A percentile compares a stretch with the other conserved stretches of the same genome.
Conservation (phyloP, 495 filamentous ascomycete species). For the Lentithecium fluviatile region DNA sequence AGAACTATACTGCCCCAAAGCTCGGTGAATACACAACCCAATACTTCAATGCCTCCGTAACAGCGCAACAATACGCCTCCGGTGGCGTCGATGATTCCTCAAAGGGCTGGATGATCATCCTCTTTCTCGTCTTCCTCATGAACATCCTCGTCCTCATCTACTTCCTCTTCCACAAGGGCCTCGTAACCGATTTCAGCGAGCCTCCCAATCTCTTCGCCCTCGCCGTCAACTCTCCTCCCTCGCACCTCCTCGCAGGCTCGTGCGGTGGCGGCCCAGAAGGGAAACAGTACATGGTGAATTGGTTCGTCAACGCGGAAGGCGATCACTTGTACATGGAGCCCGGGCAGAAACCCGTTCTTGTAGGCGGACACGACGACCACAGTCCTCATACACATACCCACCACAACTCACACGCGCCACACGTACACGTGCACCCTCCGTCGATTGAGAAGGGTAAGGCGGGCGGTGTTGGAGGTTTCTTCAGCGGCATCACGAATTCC, state of each 20-base stretch:
- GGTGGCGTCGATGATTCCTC: constrained; percentile 59
- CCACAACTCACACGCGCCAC: background rate
- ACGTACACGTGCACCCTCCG: constrained; percentile 8
- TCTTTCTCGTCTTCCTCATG: constrained; percentile 60
- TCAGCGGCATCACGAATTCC: background rate
- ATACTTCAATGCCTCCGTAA: constrained; percentile 57
- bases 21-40: constrained; percentile 48
- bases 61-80: constrained; percentile 61
- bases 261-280: constrained; percentile 63
- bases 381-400: constrained; percentile 8
- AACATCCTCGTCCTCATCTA: constrained; percentile 62
- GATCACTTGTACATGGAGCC: constrained; percentile 42
- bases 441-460: background rate
- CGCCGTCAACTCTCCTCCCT: constrained; percentile 65
- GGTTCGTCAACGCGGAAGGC: constrained; percentile 54
- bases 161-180: constrained; percentile 51
- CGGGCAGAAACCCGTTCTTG: constrained; percentile 9
- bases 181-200: constrained; percentile 74
- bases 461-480: constrained; percentile 5
- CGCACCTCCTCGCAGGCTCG: constrained; percentile 53
- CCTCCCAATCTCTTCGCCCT: constrained; percentile 70
- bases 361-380: background rate
- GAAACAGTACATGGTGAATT: constrained; percentile 55
- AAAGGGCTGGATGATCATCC: constrained; percentile 60
- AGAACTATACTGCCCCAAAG: constrained; percentile 46